A percentile compares a stretch with the other conserved stretches of the same genome.
Conservation (phyloP, 192 early-diverging fungal genomes). For the Paraglomus brasilianum region DNA sequence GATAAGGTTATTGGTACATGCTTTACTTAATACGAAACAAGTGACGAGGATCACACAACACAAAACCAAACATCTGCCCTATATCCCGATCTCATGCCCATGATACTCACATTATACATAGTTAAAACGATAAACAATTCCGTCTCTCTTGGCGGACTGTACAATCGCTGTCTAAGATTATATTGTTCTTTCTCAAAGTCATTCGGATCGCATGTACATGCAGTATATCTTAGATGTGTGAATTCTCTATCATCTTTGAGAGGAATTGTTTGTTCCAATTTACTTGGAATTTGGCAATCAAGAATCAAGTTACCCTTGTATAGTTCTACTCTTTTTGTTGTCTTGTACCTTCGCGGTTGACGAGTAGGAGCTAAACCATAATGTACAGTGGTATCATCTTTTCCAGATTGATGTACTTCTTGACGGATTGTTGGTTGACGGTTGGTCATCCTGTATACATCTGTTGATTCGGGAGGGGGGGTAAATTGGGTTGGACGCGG, state of each 20-base stretch:
- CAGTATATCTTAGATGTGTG: conserved; percentile 73
- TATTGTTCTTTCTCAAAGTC: conserved; percentile 61
- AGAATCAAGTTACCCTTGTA: conserved; percentile 68
- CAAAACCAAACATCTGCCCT: too few relatives aligned
- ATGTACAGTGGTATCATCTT: neutral
- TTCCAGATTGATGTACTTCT: neutral
- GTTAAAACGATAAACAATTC: conserved; percentile 73
- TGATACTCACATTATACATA: conserved; percentile 66
- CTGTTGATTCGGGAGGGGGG: neutral
- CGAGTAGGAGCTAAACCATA: neutral
- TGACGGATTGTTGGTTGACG: neutral
- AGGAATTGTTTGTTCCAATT: conserved; percentile 52
- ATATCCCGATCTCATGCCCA: too few relatives aligned
- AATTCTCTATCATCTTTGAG: conserved; percentile 61
- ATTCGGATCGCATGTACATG: conserved; percentile 66
- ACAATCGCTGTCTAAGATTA: conserved; percentile 55
- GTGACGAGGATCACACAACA: too few relatives aligned
- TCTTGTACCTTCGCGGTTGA: conserved; percentile 47
- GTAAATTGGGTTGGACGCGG: neutral
- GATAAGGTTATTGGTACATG: too few relatives aligned
- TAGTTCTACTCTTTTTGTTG: conserved; percentile 53
- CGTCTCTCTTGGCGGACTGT: conserved; percentile 55
- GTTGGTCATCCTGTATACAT: neutral
- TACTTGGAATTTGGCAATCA: conserved; percentile 64
- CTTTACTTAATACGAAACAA: too few relatives aligned